Base-by-base conservation (phyloP, 257 asterid species). In the Nicotiana tabacum region DNA sequence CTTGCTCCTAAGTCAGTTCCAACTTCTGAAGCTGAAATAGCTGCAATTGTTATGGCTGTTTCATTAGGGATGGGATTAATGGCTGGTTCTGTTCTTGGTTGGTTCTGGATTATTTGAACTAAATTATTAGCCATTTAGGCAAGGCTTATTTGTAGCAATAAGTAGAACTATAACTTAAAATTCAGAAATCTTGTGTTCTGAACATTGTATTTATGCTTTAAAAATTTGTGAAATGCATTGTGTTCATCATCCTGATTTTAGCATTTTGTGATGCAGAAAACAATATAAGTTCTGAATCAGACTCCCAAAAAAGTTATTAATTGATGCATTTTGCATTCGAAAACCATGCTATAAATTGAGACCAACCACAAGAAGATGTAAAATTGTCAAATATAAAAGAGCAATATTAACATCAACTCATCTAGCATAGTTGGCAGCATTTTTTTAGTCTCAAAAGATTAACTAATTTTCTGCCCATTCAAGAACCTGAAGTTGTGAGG, bases 21-120 rank as follows among this genome's bases (percentile, higher is more conserved):
- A 57, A 48, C 76, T 84, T 82, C 83, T 32, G 95, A 92, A 86
- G 92, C 94, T 32, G 98, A 94, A 81, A 89, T 87, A 3, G 97
- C 95, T 27, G 95, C 98, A 24, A 85, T 92, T 86, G 91, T 92
- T 4, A 90, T 94, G 97, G 92, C 84, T 81, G 90, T 92, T 84
- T 77, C 91, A 83, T 74, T 94, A 69, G 97, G 96, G 2, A 56
- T 89, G 81, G 97, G 97, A 18, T 83, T 93, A 57, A 90, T 89
- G 16, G 84, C 86, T 43, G 98, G 98, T 10, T 94, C 97, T 0
- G 82, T 90, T 9, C 84, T 94, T 1, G 94, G 97, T 5, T 94
- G 97, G 97, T 80, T 94, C 84, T 94, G 98, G 98, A 85, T 92
- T 24, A 89, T 92, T 77, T 94, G 84, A 89, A 51, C 13, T 30